Evolutionary conservation across 352 stramenopile species (phyloP).

Genomic region (Globisporangium spinosum): DNA sequence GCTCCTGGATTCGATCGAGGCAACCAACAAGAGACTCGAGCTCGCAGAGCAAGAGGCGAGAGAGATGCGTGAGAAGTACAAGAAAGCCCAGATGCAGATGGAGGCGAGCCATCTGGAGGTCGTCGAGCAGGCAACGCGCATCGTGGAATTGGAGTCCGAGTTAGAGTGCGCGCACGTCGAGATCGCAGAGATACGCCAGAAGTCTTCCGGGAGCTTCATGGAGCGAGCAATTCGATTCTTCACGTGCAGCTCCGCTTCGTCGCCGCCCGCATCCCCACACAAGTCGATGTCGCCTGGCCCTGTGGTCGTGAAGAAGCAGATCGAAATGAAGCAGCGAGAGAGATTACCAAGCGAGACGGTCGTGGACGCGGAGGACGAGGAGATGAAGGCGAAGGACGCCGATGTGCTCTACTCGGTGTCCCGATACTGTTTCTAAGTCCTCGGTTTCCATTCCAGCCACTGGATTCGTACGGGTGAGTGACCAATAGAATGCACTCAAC

Average conservation of each 20-base stretch:
- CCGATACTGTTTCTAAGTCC: conserved; percentile 50
- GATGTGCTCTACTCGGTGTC: conserved; percentile 58
- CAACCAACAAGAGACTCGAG: conserved; percentile 38
- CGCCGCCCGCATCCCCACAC: conserved; percentile 37
- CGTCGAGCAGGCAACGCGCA: conserved; percentile 55
- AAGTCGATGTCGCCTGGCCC: conserved; percentile 15
- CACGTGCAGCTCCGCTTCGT: conserved; percentile 66
- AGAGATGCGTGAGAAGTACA: conserved; percentile 42
- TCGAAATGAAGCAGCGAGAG: conserved; percentile 22
- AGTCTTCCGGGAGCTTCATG: conserved; percentile 33
- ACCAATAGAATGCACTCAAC: conserved; percentile 14
- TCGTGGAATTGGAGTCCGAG: conserved; percentile 55
- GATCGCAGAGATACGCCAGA: conserved; percentile 46
- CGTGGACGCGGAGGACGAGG: conserved; percentile 43
- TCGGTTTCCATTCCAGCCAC: not conserved
- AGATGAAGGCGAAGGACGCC: conserved; percentile 51
- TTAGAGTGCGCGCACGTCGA: conserved; percentile 50
- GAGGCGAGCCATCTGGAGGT: conserved; percentile 48
- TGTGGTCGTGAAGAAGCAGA: conserved; percentile 33
- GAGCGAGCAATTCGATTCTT: conserved; percentile 85
- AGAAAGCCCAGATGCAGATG: conserved; percentile 50
- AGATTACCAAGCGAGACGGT: conserved; percentile 30
- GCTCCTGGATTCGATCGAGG: conserved; percentile 37
- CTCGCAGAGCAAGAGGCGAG: conserved; percentile 44
- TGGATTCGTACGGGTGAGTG: conserved; percentile 2